Evolutionary conservation across 805 yeast genomes (phyloP).

Genomic region (Ogataea polymorpha): DNA sequence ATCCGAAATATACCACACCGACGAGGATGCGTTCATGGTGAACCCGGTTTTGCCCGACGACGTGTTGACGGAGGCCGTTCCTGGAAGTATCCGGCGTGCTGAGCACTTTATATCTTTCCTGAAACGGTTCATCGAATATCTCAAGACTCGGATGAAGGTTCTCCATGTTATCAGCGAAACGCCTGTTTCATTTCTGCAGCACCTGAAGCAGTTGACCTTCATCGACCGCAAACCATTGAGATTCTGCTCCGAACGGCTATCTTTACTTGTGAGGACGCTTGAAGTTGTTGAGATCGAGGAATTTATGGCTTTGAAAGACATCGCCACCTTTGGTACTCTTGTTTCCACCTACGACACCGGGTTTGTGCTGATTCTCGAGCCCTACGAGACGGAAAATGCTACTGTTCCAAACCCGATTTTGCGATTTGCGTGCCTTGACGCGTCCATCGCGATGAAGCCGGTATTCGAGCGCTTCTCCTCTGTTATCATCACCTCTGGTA

Average conservation of each 20-base stretch:
- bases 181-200: conserved; percentile 88
- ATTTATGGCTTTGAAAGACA: conserved; percentile 87
- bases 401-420: conserved; percentile 96
- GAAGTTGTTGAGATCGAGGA: conserved; percentile 89
- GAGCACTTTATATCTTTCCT: conserved; percentile 94
- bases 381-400: conserved; percentile 88
- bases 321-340: conserved; percentile 94
- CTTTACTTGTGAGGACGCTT: conserved; percentile 82
- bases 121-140: conserved; percentile 87
- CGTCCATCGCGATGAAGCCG: conserved; percentile 96
- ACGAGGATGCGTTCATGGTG: conserved; percentile 70
- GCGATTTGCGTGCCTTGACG: conserved; percentile 92
- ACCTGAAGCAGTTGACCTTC: conserved; percentile 86
- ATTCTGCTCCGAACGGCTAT: conserved; percentile 88
- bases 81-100: conserved; percentile 95
- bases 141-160: conserved; percentile 96
- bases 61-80: conserved; percentile 85
- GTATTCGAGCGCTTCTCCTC: conserved; percentile 91
- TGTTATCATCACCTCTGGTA: conserved; percentile 94
- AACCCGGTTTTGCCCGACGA: conserved; percentile 88
- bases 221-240: conserved; percentile 89
- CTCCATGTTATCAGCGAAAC: conserved; percentile 97
- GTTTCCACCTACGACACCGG: conserved; percentile 95
- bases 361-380: conserved; percentile 86
- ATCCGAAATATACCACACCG: conserved; percentile 59